phyloP scores from a whole-genome alignment of 805 yeast genomes.

The Yamadazyma insecticola region DNA sequence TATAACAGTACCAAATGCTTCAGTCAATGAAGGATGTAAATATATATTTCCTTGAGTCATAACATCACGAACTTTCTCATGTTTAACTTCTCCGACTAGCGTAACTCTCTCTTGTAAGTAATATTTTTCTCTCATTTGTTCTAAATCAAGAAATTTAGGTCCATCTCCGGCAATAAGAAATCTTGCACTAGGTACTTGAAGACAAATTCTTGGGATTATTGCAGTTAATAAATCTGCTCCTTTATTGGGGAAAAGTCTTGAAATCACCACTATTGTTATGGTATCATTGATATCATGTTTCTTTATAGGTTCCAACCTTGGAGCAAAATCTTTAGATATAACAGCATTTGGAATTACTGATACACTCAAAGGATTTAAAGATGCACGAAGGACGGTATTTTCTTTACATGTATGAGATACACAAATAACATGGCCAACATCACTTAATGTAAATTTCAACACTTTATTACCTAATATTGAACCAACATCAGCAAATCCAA shows the following conservation, averaged over 20 bases:
- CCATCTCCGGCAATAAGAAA: slow-evolving; percentile 96
- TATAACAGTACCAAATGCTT: slow-evolving; percentile 95
- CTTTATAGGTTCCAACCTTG: too few relatives aligned
- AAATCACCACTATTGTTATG: slow-evolving; percentile 85
- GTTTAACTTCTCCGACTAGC: slow-evolving; percentile 81
- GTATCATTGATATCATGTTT: slow-evolving; percentile 4
- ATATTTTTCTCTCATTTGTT: slow-evolving; percentile 88
- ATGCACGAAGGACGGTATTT: slow-evolving; percentile 85
- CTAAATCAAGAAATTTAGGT: slow-evolving; percentile 88
- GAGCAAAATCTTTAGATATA: slow-evolving; percentile 66
- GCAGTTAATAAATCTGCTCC: slow-evolving; percentile 89
- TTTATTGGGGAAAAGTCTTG: slow-evolving; percentile 90
- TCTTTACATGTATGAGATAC: slow-evolving; percentile 97
- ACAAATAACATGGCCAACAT: slow-evolving; percentile 90
- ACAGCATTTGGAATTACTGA: slow-evolving; percentile 97
- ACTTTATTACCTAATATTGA: slow-evolving; percentile 84
- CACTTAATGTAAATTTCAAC: slow-evolving; percentile 76
- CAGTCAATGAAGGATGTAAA: slow-evolving; percentile 89
- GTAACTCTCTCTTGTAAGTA: slow-evolving; percentile 84
- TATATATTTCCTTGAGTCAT: slow-evolving; percentile 94
- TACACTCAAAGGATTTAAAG: slow-evolving; percentile 69
- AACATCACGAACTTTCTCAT: slow-evolving; percentile 88
- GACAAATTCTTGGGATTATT: slow-evolving; percentile 79
- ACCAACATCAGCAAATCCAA: slow-evolving; percentile 86
- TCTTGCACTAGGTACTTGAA: slow-evolving; percentile 54